Conservation (phyloP, 2,329 filamentous ascomycete genomes). For the Pleochaeta shiraiana region DNA sequence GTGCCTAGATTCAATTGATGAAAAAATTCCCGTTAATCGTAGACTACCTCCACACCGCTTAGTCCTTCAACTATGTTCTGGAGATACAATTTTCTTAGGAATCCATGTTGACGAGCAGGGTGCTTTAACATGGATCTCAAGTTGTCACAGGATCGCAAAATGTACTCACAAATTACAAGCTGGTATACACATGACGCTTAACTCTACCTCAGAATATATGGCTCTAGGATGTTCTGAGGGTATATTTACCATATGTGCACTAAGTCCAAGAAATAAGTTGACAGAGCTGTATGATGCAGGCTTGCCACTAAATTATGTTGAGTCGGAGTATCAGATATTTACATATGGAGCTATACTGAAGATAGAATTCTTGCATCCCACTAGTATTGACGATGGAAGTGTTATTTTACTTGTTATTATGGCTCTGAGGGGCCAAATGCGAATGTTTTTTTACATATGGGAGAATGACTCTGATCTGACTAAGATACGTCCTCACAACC, state of each 20-base stretch:
- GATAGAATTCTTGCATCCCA: conserved; percentile 67
- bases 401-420: conserved; percentile 55
- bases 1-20: conserved; percentile 7
- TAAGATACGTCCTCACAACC: conserved; percentile 25
- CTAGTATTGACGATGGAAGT: conserved; percentile 39
- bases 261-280: conserved; percentile 33
- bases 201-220: conserved; percentile 48
- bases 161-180: conserved; percentile 29
- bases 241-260: conserved; percentile 48
- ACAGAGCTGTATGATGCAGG: conserved; percentile 26
- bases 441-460: conserved; percentile 39
- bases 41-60: conserved; percentile 56
- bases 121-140: conserved; percentile 22
- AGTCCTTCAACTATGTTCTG: conserved; percentile 51
- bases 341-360: conserved; percentile 60
- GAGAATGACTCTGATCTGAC: conserved; percentile 27
- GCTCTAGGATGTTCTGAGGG: conserved; percentile 50
- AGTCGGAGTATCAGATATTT: conserved; percentile 16
- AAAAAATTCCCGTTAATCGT: conserved; percentile 10
- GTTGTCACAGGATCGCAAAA: conserved; percentile 32
- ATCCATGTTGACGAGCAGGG: conserved; percentile 27
- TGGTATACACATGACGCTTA: conserved; percentile 48
- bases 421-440: conserved; percentile 26
- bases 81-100: conserved; percentile 58
- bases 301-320: conserved; percentile 35